Evolutionary conservation across 768 basidiomycete species (phyloP).

Genomic region (Lactarius quietus): DNA sequence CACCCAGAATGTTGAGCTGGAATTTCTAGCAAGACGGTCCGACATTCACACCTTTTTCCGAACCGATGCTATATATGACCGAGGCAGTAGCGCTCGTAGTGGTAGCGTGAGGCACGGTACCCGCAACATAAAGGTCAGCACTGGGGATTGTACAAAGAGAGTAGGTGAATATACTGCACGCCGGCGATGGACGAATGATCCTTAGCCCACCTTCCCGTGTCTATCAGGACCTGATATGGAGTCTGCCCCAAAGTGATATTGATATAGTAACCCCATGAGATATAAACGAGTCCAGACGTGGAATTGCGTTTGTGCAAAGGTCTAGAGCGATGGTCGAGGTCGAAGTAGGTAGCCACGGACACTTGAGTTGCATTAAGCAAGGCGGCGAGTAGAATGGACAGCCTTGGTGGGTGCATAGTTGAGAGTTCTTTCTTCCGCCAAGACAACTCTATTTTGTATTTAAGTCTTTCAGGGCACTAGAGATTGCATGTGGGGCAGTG

Average conservation of each 20-base stretch:
- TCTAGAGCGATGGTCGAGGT: slow-evolving; percentile 4
- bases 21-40: no score
- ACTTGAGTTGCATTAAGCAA: background rate
- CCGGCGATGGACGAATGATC: background rate
- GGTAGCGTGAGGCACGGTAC: slow-evolving; percentile 39
- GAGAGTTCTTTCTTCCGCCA: background rate
- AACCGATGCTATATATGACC: slow-evolving; percentile 54
- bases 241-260: slow-evolving; percentile 39
- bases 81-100: slow-evolving; percentile 37
- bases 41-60: slow-evolving; percentile 31
- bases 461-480: background rate
- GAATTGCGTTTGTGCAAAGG: background rate
- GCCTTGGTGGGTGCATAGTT: slow-evolving; percentile 1
- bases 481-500: background rate
- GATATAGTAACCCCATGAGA: background rate
- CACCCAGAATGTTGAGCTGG: background rate
- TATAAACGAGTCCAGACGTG: background rate
- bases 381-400: slow-evolving; percentile 1
- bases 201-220: slow-evolving; percentile 43
- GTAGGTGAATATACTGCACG: background rate
- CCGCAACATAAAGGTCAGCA: slow-evolving; percentile 61
- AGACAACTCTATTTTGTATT: background rate
- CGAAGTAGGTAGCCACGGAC: background rate
- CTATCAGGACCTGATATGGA: slow-evolving; percentile 36
- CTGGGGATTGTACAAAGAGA: slow-evolving; percentile 34